These are phyloP conservation scores for Mortierella alpina DNA, from an alignment of 192 early-diverging fungal species.

Conservation along the genomic window DNA sequence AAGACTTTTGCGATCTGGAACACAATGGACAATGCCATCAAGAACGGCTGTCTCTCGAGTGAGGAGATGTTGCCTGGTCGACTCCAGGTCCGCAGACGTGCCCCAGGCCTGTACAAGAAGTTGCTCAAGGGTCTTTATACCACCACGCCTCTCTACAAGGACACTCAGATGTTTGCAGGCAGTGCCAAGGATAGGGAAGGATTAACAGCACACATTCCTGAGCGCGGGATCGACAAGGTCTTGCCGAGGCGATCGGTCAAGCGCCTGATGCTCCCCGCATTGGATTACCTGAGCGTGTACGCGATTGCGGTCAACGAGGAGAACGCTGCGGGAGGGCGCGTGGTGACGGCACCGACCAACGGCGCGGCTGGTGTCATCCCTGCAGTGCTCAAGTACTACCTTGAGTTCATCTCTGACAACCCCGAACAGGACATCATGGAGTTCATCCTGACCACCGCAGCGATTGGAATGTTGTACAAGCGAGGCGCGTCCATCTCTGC, in stretches of 20 bases:
- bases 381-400: slow-evolving; percentile 93
- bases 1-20: slow-evolving; percentile 87
- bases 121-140: slow-evolving; percentile 81
- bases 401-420: slow-evolving; percentile 92
- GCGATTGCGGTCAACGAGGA: slow-evolving; percentile 97
- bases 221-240: slow-evolving; percentile 49
- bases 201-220: slow-evolving; percentile 9
- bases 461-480: slow-evolving; percentile 98
- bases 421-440: slow-evolving; percentile 89
- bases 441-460: slow-evolving; percentile 91
- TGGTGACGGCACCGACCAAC: slow-evolving; percentile 96
- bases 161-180: slow-evolving; percentile 12
- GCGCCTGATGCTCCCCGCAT: slow-evolving; percentile 76
- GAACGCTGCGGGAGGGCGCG: slow-evolving; percentile 84
- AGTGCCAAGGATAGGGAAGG: background rate
- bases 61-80: slow-evolving; percentile 80
- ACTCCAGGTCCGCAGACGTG: slow-evolving; percentile 84
- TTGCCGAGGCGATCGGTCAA: slow-evolving; percentile 63
- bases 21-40: slow-evolving; percentile 91
- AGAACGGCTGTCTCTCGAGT: slow-evolving; percentile 75
- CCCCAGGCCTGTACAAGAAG: slow-evolving; percentile 88
- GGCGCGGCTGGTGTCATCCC: slow-evolving; percentile 96
- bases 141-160: slow-evolving; percentile 49
- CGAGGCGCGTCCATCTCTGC: slow-evolving; percentile 93
- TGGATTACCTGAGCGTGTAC: slow-evolving; percentile 93